Percentiles rank a stretch among this genome's conserved stretches.
These are phyloP conservation scores for Hansenula sp. DNA, from an alignment of 1,139 yeast genomes.

Conservation along the genomic window DNA sequence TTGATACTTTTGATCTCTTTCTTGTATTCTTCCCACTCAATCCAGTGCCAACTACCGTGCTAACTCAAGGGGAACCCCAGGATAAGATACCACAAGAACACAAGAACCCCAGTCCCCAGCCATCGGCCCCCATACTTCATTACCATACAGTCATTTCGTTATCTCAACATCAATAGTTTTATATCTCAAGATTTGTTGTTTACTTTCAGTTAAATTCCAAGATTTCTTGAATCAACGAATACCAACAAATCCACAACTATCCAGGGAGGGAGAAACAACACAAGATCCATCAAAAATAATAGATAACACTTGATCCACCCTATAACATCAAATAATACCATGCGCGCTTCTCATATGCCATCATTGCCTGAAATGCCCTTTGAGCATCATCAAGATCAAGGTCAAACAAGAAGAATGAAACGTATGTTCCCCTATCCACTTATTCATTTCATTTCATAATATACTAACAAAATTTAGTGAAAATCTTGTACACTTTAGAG, in stretches of 20 bases:
- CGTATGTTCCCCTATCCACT: conserved; percentile 36
- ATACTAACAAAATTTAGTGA: conserved; percentile 26
- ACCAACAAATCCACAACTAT: background rate
- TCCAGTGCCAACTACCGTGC: too few species aligned
- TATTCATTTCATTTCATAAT: background rate
- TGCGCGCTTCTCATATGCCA: conserved; percentile 26
- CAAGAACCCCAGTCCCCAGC: too few species aligned
- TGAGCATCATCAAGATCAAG: conserved; percentile 10
- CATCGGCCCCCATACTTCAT: too few species aligned
- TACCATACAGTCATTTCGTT: too few species aligned
- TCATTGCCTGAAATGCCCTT: conserved; percentile 24
- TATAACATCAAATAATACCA: conserved; percentile 1
- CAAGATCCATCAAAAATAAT: too few species aligned
- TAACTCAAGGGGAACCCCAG: too few species aligned
- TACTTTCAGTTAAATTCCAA: background rate
- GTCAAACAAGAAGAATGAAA: conserved; percentile 19
- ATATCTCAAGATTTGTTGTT: too few species aligned
- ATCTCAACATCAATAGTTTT: too few species aligned
- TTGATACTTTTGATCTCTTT: too few species aligned
- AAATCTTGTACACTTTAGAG: conserved; percentile 60
- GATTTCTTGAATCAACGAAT: background rate
- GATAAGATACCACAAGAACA: too few species aligned
- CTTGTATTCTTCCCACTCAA: too few species aligned
- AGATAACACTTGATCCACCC: too few species aligned
- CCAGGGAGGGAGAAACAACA: background rate